A percentile compares a stretch with the other conserved stretches of the same genome.
Conservation (phyloP, 768 basidiomycete species). For the Dacryopinax primogenitus region DNA sequence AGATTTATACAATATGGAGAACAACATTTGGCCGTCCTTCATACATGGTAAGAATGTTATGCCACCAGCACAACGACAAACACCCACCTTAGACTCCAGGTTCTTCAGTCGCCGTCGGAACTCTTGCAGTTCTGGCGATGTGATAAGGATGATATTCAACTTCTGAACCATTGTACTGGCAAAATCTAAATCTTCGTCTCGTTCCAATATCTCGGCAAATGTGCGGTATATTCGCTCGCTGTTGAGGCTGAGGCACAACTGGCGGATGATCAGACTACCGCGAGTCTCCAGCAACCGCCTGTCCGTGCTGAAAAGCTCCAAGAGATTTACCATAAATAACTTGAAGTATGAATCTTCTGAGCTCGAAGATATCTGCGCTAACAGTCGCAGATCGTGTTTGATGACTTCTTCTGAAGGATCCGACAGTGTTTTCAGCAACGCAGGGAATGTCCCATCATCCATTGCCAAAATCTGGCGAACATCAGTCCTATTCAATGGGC, state of each 20-base stretch:
- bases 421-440: constrained; percentile 85
- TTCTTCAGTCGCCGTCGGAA: constrained; percentile 88
- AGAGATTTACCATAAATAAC: constrained; percentile 85
- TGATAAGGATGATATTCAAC: constrained; percentile 89
- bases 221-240: constrained; percentile 91
- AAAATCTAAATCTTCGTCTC: constrained; percentile 98
- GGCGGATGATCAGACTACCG: constrained; percentile 90
- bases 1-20: constrained; percentile 84
- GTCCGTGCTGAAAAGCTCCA: constrained; percentile 93
- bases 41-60: not conserved
- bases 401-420: constrained; percentile 97
- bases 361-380: constrained; percentile 92
- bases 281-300: constrained; percentile 75
- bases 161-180: constrained; percentile 97
- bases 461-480: constrained; percentile 68
- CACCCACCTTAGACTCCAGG: constrained; percentile 68
- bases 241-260: constrained; percentile 85
- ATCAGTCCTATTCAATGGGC: constrained; percentile 3
- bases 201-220: constrained; percentile 93
- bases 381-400: constrained; percentile 86
- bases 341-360: constrained; percentile 95
- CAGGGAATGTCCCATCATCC: constrained; percentile 95
- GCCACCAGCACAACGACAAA: too few species aligned
- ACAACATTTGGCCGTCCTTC: constrained; percentile 90
- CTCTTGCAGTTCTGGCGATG: constrained; percentile 88